Conservation (phyloP, 176 grass and related monocot genomes). For the Alopecurus myosuroides region DNA sequence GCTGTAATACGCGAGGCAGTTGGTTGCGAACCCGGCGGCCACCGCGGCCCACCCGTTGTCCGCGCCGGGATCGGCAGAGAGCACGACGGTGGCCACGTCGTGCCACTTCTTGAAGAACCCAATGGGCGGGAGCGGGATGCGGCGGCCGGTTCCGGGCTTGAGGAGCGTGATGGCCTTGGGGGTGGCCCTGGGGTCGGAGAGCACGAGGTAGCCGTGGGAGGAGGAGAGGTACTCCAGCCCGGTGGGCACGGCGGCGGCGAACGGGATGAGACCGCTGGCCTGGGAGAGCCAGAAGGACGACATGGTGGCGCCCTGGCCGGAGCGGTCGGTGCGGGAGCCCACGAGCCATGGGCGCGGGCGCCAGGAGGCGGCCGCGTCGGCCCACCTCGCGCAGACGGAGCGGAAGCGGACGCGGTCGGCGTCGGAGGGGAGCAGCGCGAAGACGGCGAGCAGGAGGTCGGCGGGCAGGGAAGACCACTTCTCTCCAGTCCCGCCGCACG, state of each 20-base stretch:
- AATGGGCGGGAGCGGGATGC: slow-evolving; percentile 36
- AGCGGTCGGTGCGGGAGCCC: slow-evolving; percentile 25
- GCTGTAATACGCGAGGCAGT: slow-evolving; percentile 38
- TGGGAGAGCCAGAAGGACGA: slow-evolving; percentile 41
- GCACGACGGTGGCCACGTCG: slow-evolving; percentile 37
- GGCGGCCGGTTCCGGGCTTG: slow-evolving; percentile 28
- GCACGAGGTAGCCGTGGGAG: slow-evolving; percentile 36
- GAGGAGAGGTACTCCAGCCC: slow-evolving; percentile 38
- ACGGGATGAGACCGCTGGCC: slow-evolving; percentile 6
- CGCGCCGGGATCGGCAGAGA: slow-evolving; percentile 23
- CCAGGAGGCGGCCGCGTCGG: slow-evolving; percentile 18
- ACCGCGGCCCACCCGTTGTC: slow-evolving; percentile 28
- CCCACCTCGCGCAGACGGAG: slow-evolving; percentile 33
- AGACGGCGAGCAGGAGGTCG: slow-evolving; percentile 26
- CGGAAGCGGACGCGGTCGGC: slow-evolving; percentile 37
- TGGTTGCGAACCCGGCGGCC: slow-evolving; percentile 32
- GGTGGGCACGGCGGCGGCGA: slow-evolving; percentile 23
- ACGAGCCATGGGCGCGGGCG: slow-evolving; percentile 44
- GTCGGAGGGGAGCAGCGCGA: slow-evolving; percentile 28
- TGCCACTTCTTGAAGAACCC: slow-evolving; percentile 39
- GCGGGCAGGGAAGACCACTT: slow-evolving; percentile 32
- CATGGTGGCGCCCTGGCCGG: slow-evolving; percentile 7
- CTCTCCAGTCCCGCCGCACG: neutral
- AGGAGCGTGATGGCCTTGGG: slow-evolving; percentile 32
- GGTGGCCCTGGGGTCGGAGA: slow-evolving; percentile 9